Conservation (phyloP, 345 rosid genomes). For the Gossypium australe region DNA sequence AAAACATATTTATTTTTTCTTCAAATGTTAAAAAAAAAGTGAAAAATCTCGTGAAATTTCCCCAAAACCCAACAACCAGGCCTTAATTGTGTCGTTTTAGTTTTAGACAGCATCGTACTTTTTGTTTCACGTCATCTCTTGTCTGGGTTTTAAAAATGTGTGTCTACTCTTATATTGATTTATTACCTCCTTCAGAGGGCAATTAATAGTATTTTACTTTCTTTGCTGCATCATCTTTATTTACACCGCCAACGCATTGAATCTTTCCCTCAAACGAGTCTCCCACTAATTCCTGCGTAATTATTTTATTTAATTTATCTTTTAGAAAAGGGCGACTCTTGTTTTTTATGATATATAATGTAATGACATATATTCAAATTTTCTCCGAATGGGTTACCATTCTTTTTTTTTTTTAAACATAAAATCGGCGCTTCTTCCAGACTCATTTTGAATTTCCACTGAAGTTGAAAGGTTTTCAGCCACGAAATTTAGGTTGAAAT, state of each 20-base stretch:
- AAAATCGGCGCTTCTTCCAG: background rate
- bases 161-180: background rate
- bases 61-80: background rate
- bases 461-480: background rate
- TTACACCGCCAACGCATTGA: background rate
- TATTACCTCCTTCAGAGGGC: background rate
- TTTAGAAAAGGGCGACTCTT: background rate
- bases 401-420: background rate
- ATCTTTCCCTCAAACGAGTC: slow-evolving; percentile 7
- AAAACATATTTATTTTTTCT: background rate
- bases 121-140: background rate
- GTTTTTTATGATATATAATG: background rate
- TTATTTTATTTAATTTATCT: background rate
- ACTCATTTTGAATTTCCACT: background rate
- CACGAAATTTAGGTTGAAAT: background rate
- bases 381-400: background rate
- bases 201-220: background rate
- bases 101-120: too few relatives aligned
- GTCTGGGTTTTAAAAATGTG: background rate
- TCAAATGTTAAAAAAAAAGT: background rate
- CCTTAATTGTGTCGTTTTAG: background rate
- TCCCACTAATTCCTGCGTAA: background rate
- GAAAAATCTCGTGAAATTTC: background rate
- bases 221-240: background rate
- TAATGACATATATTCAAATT: background rate